Evolutionary conservation across 139 green algal species (phyloP).

Genomic region (Chlorella sp.): DNA sequence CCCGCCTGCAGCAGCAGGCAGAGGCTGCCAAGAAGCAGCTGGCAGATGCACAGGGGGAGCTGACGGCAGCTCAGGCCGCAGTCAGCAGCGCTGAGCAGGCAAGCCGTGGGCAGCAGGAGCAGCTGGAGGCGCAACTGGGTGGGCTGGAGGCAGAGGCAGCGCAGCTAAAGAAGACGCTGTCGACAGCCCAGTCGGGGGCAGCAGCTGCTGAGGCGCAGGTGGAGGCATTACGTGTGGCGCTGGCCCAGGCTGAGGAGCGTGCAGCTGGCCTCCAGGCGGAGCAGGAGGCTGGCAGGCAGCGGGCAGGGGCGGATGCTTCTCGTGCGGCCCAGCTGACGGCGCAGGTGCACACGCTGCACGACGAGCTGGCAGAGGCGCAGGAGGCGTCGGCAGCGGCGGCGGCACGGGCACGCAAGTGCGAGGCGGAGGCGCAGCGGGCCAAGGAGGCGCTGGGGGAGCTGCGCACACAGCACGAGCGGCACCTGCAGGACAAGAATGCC

Average conservation of each 20-base stretch:
- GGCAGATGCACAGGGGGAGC: constrained; percentile 1
- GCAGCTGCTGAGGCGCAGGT: not conserved
- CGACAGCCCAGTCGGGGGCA: not conserved
- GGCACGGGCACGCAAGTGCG: not conserved
- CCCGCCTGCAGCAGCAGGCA: constrained; percentile 1
- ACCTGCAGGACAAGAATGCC: not conserved
- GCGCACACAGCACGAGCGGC: not conserved
- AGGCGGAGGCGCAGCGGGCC: not conserved
- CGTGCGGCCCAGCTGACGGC: not conserved
- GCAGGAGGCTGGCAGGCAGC: not conserved
- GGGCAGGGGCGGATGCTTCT: not conserved
- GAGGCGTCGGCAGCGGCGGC: constrained; percentile 22
- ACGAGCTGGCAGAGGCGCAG: constrained; percentile 24
- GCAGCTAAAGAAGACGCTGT: not conserved
- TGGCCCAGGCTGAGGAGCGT: not conserved
- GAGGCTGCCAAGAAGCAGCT: not conserved
- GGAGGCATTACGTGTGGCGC: not conserved
- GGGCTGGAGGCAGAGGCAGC: not conserved
- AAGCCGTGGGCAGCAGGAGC: not conserved
- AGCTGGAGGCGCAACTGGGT: not conserved
- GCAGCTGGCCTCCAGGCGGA: not conserved
- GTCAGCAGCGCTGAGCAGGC: not conserved
- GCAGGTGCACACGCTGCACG: not conserved
- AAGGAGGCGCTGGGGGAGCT: constrained; percentile 28
- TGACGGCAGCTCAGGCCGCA: not conserved